Evolutionary conservation across 192 early-diverging fungal genomes (phyloP).

Genomic region (Gonapodya sp.): DNA sequence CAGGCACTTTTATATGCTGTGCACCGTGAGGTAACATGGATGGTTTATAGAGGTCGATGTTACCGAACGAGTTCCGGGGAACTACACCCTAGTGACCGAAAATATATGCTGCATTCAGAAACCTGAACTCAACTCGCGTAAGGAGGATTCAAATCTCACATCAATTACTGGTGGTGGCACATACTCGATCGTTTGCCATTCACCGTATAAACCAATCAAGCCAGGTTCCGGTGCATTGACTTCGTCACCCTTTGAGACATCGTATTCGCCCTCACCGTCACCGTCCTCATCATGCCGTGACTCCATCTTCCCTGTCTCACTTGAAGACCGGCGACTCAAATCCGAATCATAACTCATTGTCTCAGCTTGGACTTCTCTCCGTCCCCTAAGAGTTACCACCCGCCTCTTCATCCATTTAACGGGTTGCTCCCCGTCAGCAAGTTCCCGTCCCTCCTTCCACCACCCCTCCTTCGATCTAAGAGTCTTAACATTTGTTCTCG

Average conservation of each 20-base stretch:
- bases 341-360: conserved; percentile 12
- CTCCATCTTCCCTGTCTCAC: conserved; percentile 8
- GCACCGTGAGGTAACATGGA: conserved; percentile 77
- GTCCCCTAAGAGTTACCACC: conserved; percentile 13
- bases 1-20: conserved; percentile 54
- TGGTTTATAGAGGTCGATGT: conserved; percentile 72
- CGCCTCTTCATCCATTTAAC: conserved; percentile 24
- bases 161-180: conserved; percentile 48
- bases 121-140: not conserved
- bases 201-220: conserved; percentile 56
- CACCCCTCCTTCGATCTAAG: conserved; percentile 49
- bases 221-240: conserved; percentile 17
- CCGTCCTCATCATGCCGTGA: conserved; percentile 2
- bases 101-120: conserved; percentile 13
- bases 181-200: conserved; percentile 79
- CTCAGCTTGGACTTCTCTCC: conserved; percentile 16
- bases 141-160: conserved; percentile 42
- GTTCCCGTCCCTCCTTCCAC: conserved; percentile 47
- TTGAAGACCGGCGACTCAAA: not conserved
- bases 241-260: not conserved
- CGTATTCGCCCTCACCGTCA: conserved; percentile 21
- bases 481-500: conserved; percentile 56
- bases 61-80: conserved; percentile 71
- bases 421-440: conserved; percentile 31
- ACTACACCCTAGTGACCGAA: conserved; percentile 52